Base-by-base conservation (phyloP, 768 basidiomycete species). In the Leucocoprinus leucothites region DNA sequence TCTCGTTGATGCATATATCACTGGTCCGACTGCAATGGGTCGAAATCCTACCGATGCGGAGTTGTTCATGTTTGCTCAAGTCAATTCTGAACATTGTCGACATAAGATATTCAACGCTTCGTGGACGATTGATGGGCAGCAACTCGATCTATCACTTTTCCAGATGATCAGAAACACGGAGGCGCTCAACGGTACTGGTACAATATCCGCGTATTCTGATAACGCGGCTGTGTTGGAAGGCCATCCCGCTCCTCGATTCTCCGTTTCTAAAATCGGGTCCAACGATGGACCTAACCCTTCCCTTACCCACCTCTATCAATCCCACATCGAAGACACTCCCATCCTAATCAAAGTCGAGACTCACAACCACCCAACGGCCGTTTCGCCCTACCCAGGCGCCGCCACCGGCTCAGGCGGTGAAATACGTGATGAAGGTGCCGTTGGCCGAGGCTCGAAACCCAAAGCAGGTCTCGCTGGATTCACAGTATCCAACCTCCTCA, bases 31-130 rank as follows among this genome's bases (percentile, higher is more conserved):
- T 11, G 79, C 89, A 1, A 83, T 89, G 69, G 77, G 78, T 46
- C 85, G 95, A 34, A 87, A 93, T 66, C 97, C 96, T 7, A 97
- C 91, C 36, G 97, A 98, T 66, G 95, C 96, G 2, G 97, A 99
- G 68, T 78, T 99, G 7, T 99, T 99, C 82, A 99, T 98, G 97
- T 99, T 98, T 70, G 96, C 97, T 2, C 97, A 99, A 67, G 96
- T 99, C 68, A 99, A 99, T 74, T 98, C 95, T n/a, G 97, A 99
- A 69, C 97, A 98, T 66, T 99, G 97, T 69, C 82, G 97, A 31
- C 97, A 99, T 79, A 99, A 99, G 74, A 98, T 98, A 62, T 99
- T 98, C 79, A 99, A 99, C 67, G 95, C 97, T 0, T 81, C 89
- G 14, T 99, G 97, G 97, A 91, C 85, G 9, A 82, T 99, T 60